These are phyloP conservation scores for Boletellus emodensis DNA, from an alignment of 768 basidiomycete genomes.

Conservation along the genomic window DNA sequence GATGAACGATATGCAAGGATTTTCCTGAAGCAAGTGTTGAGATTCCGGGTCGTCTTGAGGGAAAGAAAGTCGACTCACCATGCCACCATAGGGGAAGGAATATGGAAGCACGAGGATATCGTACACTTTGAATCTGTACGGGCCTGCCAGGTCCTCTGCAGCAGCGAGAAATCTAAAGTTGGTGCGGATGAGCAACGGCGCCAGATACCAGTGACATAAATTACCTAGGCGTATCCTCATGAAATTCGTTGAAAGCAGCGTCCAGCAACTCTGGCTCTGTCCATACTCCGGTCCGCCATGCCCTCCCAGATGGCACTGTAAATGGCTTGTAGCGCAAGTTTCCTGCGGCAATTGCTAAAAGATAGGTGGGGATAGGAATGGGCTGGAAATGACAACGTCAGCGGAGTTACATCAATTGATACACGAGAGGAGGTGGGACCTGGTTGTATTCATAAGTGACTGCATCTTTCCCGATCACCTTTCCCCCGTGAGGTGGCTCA, in stretches of 20 bases:
- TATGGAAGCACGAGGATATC: constrained; percentile 87
- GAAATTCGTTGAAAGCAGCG: constrained; percentile 81
- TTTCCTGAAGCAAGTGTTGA: constrained; percentile 54
- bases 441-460: constrained; percentile 78
- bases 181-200: neutral
- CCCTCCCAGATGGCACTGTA: constrained; percentile 50
- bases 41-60: neutral
- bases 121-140: constrained; percentile 84
- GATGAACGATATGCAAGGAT: constrained; percentile 81
- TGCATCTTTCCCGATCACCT: constrained; percentile 64
- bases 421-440: constrained; percentile 34
- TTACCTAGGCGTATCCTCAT: constrained; percentile 76
- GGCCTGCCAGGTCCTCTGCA: constrained; percentile 65
- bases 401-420: neutral
- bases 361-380: constrained; percentile 83
- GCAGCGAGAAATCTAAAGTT: constrained; percentile 61
- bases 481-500: constrained; percentile 69
- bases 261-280: constrained; percentile 83
- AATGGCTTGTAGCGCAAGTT: constrained; percentile 75
- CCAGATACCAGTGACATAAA: no score
- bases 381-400: constrained; percentile 42
- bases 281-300: constrained; percentile 89
- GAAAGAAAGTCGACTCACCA: constrained; percentile 42
- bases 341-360: constrained; percentile 89
- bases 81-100: constrained; percentile 90